Conservation (phyloP, 306 rosid species). For the Cicer pinnatifidum region DNA sequence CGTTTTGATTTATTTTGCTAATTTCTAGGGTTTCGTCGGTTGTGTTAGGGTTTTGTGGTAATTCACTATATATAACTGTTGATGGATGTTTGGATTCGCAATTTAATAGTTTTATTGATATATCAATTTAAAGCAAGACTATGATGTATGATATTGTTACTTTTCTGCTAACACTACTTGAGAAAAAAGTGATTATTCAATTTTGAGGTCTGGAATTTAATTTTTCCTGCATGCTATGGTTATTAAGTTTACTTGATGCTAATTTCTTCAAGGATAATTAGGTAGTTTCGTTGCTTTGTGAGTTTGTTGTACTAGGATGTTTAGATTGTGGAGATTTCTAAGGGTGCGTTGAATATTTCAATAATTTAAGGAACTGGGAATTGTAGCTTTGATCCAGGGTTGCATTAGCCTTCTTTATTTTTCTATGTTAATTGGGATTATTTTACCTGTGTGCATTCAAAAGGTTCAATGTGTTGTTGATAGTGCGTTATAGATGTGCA, state of each 20-base stretch:
- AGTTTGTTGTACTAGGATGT: conserved; percentile 11
- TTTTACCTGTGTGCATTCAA: conserved; percentile 18
- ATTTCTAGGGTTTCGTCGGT: conserved; percentile 26
- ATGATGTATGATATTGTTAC: neutral
- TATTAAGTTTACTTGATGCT: conserved; percentile 60
- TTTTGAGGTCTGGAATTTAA: conserved; percentile 29
- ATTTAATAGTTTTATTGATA: neutral
- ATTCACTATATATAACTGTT: neutral
- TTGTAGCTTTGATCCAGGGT: conserved; percentile 67
- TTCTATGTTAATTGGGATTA: conserved; percentile 62
- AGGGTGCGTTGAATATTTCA: conserved; percentile 60
- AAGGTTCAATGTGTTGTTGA: conserved; percentile 42
- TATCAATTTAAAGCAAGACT: neutral
- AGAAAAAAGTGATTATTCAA: neutral
- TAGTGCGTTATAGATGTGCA: neutral
- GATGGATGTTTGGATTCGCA: neutral
- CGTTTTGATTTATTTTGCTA: neutral
- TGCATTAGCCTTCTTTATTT: conserved; percentile 63
- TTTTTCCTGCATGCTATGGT: conserved; percentile 46
- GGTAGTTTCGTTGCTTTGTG: conserved; percentile 45
- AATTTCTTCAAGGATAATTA: conserved; percentile 58
- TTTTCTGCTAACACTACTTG: neutral
- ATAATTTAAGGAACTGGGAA: conserved; percentile 56
- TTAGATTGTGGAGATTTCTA: conserved; percentile 57
- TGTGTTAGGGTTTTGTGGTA: conserved; percentile 30